A percentile compares a stretch with the other conserved stretches of the same genome.
phyloP scores from a whole-genome alignment of 2,329 filamentous ascomycete genomes.

The Aureobasidium sp. region DNA sequence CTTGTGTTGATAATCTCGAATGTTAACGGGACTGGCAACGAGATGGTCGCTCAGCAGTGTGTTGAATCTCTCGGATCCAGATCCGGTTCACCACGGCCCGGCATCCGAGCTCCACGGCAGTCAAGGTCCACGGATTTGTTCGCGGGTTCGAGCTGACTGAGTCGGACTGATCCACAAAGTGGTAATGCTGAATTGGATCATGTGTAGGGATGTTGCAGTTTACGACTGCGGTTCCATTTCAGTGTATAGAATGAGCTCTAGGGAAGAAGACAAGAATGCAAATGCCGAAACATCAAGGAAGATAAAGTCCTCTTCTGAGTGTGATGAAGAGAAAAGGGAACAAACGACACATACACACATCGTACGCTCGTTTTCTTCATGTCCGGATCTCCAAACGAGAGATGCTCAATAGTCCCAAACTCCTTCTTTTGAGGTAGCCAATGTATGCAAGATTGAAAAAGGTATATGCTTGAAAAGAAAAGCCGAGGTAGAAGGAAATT shows the following conservation, averaged over 20 bases:
- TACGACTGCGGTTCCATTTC: not conserved
- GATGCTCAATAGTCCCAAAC: not conserved
- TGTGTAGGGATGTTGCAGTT: not conserved
- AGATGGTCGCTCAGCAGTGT: not conserved
- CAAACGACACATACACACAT: not conserved
- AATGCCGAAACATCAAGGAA: not conserved
- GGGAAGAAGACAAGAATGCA: not conserved
- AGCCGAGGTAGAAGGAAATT: not conserved
- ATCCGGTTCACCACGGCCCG: not conserved
- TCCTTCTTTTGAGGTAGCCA: not conserved
- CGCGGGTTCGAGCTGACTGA: not conserved
- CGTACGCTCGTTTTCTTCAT: not conserved
- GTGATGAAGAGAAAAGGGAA: not conserved
- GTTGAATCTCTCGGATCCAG: not conserved
- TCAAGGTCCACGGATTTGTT: not conserved
- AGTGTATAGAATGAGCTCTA: not conserved
- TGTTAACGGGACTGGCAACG: not conserved
- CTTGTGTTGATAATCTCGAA: not conserved
- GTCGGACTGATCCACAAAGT: not conserved
- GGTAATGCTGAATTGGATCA: not conserved
- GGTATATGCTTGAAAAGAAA: not conserved
- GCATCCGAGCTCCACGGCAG: not conserved
- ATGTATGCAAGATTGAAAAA: not conserved
- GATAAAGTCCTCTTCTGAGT: not conserved
- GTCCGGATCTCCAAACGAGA: not conserved